These are phyloP conservation scores for Fusarium zealandicum DNA, from an alignment of 2,329 filamentous ascomycete species.

Conservation along the genomic window DNA sequence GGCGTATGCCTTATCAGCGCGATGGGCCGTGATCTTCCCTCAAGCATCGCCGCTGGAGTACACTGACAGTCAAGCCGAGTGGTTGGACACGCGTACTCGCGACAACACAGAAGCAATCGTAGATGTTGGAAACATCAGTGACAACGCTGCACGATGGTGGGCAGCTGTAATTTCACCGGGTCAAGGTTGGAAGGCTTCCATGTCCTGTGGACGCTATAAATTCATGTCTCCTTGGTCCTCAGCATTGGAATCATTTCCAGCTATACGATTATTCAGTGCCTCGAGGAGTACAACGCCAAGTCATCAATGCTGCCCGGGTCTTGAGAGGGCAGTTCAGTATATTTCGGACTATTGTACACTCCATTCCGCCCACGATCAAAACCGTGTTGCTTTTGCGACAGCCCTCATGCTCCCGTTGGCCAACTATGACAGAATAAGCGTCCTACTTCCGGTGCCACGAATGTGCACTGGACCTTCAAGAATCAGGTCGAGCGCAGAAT, in stretches of 20 bases:
- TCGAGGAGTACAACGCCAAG: too few species aligned
- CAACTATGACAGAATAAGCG: constrained; percentile 3
- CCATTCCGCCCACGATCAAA: neutral
- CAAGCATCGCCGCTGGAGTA: constrained; percentile 10
- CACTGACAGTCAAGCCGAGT: constrained; percentile 6
- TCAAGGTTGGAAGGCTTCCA: constrained; percentile 14
- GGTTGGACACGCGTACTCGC: too few species aligned
- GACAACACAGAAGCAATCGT: too few species aligned
- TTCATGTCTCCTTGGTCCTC: too few species aligned
- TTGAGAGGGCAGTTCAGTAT: constrained; percentile 1
- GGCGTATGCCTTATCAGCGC: constrained; percentile 19
- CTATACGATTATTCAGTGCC: too few species aligned
- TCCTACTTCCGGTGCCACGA: constrained; percentile 1
- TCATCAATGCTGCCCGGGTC: neutral
- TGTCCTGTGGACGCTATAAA: constrained; percentile 14
- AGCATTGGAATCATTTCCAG: neutral
- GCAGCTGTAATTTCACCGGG: constrained; percentile 13
- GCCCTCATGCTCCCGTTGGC: constrained; percentile 6
- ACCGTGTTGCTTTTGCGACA: constrained; percentile 1
- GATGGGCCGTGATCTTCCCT: constrained; percentile 9
- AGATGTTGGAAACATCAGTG: neutral
- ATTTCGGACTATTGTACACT: constrained; percentile 4
- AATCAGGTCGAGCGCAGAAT: too few species aligned
- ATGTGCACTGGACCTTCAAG: neutral
- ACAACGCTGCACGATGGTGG: constrained; percentile 20